Evolutionary conservation across 2,329 filamentous ascomycete genomes (phyloP).

Genomic region (Metarhizium robertsii): DNA sequence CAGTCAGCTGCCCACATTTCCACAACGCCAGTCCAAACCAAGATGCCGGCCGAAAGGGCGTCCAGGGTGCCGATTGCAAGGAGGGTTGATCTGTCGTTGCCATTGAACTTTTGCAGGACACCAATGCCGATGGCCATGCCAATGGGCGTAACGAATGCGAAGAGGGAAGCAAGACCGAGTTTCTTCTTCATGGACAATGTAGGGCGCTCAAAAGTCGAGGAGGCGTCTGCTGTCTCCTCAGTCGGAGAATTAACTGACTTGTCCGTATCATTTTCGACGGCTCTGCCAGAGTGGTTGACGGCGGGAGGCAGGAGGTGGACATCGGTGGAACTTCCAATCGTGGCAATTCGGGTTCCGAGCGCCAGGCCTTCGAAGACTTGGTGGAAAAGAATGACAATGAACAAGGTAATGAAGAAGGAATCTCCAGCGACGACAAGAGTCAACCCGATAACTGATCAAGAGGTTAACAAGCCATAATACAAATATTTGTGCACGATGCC

Average conservation of each 20-base stretch:
- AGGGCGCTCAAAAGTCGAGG: slow-evolving; percentile 7
- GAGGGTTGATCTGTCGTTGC: slow-evolving; percentile 58
- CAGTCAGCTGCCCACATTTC: slow-evolving; percentile 75
- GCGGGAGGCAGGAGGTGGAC: slow-evolving; percentile 12
- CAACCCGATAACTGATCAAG: slow-evolving; percentile 46
- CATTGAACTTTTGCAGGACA: slow-evolving; percentile 62
- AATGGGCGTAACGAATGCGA: slow-evolving; percentile 63
- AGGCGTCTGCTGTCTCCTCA: slow-evolving; percentile 10
- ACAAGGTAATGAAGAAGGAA: slow-evolving; percentile 46
- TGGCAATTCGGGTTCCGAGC: slow-evolving; percentile 61
- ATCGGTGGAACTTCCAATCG: slow-evolving; percentile 31
- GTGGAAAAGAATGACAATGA: slow-evolving; percentile 65
- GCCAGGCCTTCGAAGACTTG: slow-evolving; percentile 73
- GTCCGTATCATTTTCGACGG: slow-evolving; percentile 12
- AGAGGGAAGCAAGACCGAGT: slow-evolving; percentile 50
- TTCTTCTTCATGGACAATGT: slow-evolving; percentile 38
- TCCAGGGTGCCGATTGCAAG: slow-evolving; percentile 66
- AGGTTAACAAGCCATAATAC: background rate
- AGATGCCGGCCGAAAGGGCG: slow-evolving; percentile 63
- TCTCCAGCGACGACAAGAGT: slow-evolving; percentile 53
- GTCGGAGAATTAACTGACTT: slow-evolving; percentile 15
- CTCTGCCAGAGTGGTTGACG: slow-evolving; percentile 6
- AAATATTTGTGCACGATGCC: background rate
- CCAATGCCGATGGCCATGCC: slow-evolving; percentile 77
- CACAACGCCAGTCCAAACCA: slow-evolving; percentile 71